Conservation (phyloP, 257 asterid genomes). For the Solanum bulbocastanum region DNA sequence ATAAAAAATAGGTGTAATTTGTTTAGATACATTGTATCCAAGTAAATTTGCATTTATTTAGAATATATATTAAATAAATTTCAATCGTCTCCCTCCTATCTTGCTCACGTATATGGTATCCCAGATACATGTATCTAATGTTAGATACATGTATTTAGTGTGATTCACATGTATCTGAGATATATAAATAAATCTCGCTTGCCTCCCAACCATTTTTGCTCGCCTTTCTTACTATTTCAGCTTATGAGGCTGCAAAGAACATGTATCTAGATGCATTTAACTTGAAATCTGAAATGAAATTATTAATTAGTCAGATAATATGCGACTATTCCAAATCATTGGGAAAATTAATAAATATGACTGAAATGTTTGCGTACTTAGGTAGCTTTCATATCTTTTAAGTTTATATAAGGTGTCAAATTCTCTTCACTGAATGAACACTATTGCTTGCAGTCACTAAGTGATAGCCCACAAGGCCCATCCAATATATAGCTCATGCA, state of each 20-base stretch:
- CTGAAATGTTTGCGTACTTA: not conserved
- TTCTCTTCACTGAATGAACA: not conserved
- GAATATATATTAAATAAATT: no score
- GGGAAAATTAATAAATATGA: no score
- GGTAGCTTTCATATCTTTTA: not conserved
- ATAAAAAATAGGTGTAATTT: no score
- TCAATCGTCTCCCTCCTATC: not conserved
- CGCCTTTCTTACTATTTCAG: no score
- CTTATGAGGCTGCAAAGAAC: not conserved
- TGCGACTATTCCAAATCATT: not conserved
- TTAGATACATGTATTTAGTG: not conserved
- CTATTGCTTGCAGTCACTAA: not conserved
- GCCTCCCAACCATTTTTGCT: not conserved
- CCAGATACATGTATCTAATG: no score
- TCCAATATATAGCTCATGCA: not conserved
- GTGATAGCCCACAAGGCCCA: not conserved
- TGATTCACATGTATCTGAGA: not conserved
- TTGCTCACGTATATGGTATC: not conserved
- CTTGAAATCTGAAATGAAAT: no score
- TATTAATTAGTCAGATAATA: no score
- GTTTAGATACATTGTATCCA: not conserved
- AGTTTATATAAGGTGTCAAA: not conserved
- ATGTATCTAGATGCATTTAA: no score
- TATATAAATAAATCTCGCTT: not conserved
- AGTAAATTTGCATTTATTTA: not conserved